A percentile compares a stretch with the other conserved stretches of the same genome.
Evolutionary conservation across 306 rosid species (phyloP).

Genomic region (Senna tora): DNA sequence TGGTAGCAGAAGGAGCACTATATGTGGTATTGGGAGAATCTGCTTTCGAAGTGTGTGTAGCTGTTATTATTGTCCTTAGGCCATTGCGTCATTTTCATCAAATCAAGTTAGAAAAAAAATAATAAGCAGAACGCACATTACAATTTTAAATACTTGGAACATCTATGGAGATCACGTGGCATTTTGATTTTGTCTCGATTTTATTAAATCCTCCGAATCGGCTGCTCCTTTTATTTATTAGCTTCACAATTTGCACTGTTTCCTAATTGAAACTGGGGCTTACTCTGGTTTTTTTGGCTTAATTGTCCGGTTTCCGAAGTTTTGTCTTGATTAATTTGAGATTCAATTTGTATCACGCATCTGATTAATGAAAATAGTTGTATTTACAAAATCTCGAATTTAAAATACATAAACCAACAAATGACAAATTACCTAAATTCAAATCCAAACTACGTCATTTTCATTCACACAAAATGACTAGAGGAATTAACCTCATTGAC

Average conservation of each 20-base stretch:
- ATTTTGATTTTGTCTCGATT: conserved; percentile 18
- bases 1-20: conserved; percentile 19
- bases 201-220: neutral
- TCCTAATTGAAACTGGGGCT: neutral
- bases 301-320: too few species aligned
- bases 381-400: too few species aligned
- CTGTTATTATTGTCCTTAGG: neutral
- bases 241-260: neutral
- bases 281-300: neutral
- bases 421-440: too few species aligned
- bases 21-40: conserved; percentile 10
- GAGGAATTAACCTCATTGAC: too few species aligned
- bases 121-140: neutral
- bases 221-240: conserved; percentile 14
- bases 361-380: too few species aligned
- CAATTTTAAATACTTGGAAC: neutral
- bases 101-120: neutral
- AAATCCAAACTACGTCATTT: too few species aligned
- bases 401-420: too few species aligned
- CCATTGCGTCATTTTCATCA: conserved; percentile 4
- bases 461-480: too few species aligned
- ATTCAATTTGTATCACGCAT: too few species aligned
- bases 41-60: neutral
- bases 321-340: too few species aligned
- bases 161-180: conserved; percentile 33